Base-by-base conservation (phyloP, 169 alveolate species). In the Cryptosporidium canis region DNA sequence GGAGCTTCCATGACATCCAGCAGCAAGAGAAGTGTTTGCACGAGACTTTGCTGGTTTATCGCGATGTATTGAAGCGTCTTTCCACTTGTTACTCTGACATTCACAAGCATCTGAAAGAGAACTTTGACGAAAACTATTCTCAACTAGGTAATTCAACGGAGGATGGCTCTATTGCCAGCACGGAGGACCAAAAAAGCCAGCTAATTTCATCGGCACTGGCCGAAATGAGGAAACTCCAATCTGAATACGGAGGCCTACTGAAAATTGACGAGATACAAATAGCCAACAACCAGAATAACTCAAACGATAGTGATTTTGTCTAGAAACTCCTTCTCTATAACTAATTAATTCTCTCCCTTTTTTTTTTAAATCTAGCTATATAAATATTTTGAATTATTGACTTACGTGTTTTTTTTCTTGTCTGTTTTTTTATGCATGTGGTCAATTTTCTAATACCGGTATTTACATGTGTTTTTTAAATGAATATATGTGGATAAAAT, bases 1-100 rank as follows among this genome's bases (percentile, higher is more conserved):
- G 56, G 27, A 63, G 48, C 31, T 39, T 77, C 16, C 87, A 77
- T 63, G 87, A 77, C 33, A 77, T 77, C 8, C 87, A 77, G 43
- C 87, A 77, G 58, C 87, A 77, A 63, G 87, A 77, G 44, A 77
- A 77, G 43, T 77, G 87, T 41, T 41, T 77, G 31, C 87, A 77
- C 39, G 87, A 77, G 21, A 77, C 87, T 16, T 55, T 77, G 43
- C 77, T 58, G 27, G 87, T 77, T 39, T 77, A 77, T 58, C 87
- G 72, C 41, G 87, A 77, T 39, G 87, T 77, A 41, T 18, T 77
- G 24, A 77, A 58, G 37, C 51, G 72, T 1, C 64, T 77, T 7
- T 61, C 70, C 21, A 18, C 29, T 39, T 21, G 77, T 4, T 77
- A 77, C 65, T 77, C 72, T 24, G 87, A 77, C 1, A 39, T 77